These are phyloP conservation scores for Apiosordaria backusii DNA, from an alignment of 495 filamentous ascomycete genomes.

Conservation along the genomic window DNA sequence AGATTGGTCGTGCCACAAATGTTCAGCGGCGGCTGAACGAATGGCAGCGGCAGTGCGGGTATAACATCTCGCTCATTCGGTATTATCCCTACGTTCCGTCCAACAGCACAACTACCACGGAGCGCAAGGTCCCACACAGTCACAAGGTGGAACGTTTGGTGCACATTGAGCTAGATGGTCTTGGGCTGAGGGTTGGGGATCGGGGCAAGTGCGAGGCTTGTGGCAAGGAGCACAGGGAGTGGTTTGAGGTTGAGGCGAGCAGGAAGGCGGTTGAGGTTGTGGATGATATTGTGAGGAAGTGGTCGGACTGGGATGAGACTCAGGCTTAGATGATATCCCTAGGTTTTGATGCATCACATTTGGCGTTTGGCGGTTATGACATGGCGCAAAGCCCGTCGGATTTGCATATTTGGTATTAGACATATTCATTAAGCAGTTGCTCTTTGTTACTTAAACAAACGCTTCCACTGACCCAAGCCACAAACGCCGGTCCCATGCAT, in stretches of 20 bases:
- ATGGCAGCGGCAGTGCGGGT: slow-evolving; percentile 89
- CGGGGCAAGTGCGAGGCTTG: slow-evolving; percentile 65
- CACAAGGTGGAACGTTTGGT: slow-evolving; percentile 89
- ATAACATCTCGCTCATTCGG: slow-evolving; percentile 78
- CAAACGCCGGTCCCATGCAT: not conserved
- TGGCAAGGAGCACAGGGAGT: slow-evolving; percentile 86
- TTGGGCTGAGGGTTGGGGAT: slow-evolving; percentile 57
- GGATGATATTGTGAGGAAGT: slow-evolving; percentile 80
- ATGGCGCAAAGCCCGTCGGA: not conserved
- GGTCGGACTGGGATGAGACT: slow-evolving; percentile 72
- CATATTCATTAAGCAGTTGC: not conserved
- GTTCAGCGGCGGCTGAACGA: slow-evolving; percentile 88
- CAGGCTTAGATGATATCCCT: slow-evolving; percentile 11
- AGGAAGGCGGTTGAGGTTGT: slow-evolving; percentile 67
- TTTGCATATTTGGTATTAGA: not conserved
- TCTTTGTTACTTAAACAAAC: not conserved
- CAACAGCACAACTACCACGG: slow-evolving; percentile 26
- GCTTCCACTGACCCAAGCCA: not conserved
- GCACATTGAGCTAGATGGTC: slow-evolving; percentile 77
- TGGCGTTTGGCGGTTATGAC: not conserved
- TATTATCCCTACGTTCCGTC: slow-evolving; percentile 85
- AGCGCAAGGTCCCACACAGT: slow-evolving; percentile 76
- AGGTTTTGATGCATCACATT: not conserved
- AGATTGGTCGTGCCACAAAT: slow-evolving; percentile 88
- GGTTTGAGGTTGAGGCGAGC: slow-evolving; percentile 86